Evolutionary conservation across 2,329 filamentous ascomycete genomes (phyloP), one percentile per base, ranked within the genome.

Genomic region (Coleophoma cylindrospora): DNA sequence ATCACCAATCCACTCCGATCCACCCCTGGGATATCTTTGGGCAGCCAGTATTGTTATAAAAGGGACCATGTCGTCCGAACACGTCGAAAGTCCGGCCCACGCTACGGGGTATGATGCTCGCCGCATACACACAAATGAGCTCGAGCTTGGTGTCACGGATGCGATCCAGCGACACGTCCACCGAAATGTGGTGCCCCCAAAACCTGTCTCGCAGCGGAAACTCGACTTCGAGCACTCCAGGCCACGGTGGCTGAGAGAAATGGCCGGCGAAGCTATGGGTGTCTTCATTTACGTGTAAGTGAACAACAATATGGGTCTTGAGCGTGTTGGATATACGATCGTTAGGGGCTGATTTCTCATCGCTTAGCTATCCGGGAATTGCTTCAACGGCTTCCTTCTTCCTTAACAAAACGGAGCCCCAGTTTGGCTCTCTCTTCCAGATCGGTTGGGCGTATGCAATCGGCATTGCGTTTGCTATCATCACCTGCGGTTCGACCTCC

Each of bases 391-490:
- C 77, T 3, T 63, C 69, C 13, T 80, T 80, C 60, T 74, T 73
- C 8, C 51, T 79, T 3, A 74, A 77, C 54, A 65, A 65, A 5
- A 66, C 60, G 5, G 64, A 68, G 34, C 66, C 70, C 1, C 67
- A 65, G 3, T 76, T 73, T 50, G 75, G 78, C n/a, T 74, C 69
- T 56, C 55, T 81, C 32, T 76, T 81, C 57, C 73, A 79, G 54
- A 75, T 81, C 49, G 78, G 78, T 15, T 75, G 70, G 62, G 76
- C 75, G 2, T 82, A 77, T 59, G 76, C 75, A 5, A 60, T 81
- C 14, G 79, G 79, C 4, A 80, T 82, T 57, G 74, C 77, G 13
- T 79, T 81, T 55, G 79, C 79, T 41, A 79, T 82, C 62, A 79
- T 81, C 49, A 75, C 72, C 34, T 80, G 76, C 55, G 79, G 70